Evolutionary conservation across 805 yeast species (phyloP).

Genomic region (Brettanomyces naardenensis): DNA sequence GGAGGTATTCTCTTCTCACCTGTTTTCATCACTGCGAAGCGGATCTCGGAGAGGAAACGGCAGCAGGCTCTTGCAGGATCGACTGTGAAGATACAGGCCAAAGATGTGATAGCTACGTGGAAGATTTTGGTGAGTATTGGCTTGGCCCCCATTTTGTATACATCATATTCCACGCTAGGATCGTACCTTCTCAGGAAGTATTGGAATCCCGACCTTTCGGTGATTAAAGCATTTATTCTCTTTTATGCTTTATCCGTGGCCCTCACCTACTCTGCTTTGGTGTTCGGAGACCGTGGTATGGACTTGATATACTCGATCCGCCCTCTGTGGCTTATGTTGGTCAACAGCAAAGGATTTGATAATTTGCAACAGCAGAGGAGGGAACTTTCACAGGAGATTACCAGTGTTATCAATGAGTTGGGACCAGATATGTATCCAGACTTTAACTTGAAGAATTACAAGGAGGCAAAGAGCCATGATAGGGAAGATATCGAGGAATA

Average conservation of each 20-base stretch:
- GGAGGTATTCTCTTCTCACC: constrained; percentile 88
- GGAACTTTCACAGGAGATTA: constrained; percentile 62
- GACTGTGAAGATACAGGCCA: constrained; percentile 83
- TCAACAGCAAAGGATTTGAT: constrained; percentile 46
- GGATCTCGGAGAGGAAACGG: constrained; percentile 67
- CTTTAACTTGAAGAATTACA: constrained; percentile 50
- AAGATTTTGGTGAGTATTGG: constrained; percentile 85
- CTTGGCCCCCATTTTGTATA: constrained; percentile 79
- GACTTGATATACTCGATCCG: constrained; percentile 77
- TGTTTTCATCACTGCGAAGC: constrained; percentile 71
- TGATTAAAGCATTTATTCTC: constrained; percentile 28
- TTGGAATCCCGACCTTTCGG: constrained; percentile 15
- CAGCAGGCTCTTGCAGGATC: constrained; percentile 76
- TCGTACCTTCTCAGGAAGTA: constrained; percentile 26
- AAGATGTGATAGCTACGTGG: constrained; percentile 97
- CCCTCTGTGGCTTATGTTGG: constrained; percentile 65
- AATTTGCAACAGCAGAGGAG: constrained; percentile 56
- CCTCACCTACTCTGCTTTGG: constrained; percentile 83
- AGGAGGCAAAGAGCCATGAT: constrained; percentile 19
- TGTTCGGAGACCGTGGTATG: constrained; percentile 90
- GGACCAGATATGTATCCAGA: constrained; percentile 88
- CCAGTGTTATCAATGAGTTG: constrained; percentile 67
- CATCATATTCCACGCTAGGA: constrained; percentile 66
- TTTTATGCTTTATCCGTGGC: constrained; percentile 59
- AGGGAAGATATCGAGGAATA: constrained; percentile 31